Percentiles rank a stretch among this genome's conserved stretches.
phyloP scores from a whole-genome alignment of 2,329 filamentous ascomycete species.

The Calonectria montana region DNA sequence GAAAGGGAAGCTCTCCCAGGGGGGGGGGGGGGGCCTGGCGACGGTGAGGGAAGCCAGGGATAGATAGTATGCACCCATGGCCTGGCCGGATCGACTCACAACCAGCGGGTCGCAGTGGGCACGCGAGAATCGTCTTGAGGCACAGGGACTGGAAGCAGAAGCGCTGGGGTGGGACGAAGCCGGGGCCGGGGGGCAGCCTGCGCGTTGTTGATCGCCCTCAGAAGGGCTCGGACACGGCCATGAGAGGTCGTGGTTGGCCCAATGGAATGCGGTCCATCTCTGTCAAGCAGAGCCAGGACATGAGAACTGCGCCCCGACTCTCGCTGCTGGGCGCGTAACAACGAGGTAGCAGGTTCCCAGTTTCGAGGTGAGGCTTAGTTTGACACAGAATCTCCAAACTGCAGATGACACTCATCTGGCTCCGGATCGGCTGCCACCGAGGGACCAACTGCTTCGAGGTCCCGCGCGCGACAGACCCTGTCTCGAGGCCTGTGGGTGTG shows the following conservation, averaged over 20 bases:
- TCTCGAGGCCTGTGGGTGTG: constrained; percentile 9
- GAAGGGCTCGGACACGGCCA: not conserved
- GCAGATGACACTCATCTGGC: constrained; percentile 11
- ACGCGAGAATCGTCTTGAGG: not conserved
- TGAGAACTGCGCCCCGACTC: not conserved
- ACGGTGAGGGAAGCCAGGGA: constrained; percentile 7
- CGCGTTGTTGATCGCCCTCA: not conserved
- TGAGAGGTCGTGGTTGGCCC: not conserved
- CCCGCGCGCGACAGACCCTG: not conserved
- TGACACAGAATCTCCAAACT: constrained; percentile 1
- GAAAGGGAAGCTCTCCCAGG: constrained; percentile 25
- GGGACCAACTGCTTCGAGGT: not conserved
- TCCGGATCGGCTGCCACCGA: constrained; percentile 7
- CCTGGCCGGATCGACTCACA: constrained; percentile 31
- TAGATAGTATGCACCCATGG: not conserved
- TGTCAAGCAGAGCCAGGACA: too few species aligned
- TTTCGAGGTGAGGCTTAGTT: not conserved
- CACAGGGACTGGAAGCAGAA: constrained; percentile 3
- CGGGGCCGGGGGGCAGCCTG: not conserved
- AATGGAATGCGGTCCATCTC: too few species aligned
- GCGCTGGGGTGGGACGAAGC: constrained; percentile 17
- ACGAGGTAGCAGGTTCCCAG: not conserved
- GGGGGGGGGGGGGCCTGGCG: not conserved
- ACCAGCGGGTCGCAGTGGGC: not conserved
- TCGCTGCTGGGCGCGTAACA: not conserved